Percentiles rank a stretch among this genome's conserved stretches.
Evolutionary conservation across 805 yeast genomes (phyloP).

Genomic region (Cyberlindnera maritima): DNA sequence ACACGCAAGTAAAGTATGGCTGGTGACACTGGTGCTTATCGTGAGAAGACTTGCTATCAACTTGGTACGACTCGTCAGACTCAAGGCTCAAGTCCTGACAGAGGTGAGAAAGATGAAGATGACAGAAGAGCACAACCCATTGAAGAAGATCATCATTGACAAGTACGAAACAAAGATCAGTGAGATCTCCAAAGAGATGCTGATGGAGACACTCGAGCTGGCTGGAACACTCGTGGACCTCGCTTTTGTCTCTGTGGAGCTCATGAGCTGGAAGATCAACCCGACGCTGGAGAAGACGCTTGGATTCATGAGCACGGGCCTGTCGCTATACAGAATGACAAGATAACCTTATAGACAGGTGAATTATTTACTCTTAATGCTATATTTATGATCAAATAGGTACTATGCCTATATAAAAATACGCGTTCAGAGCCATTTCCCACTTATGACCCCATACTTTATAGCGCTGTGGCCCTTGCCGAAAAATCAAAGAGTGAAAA

Average conservation of each 20-base stretch:
- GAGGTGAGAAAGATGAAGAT: constrained; percentile 13
- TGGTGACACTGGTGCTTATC: constrained; percentile 17
- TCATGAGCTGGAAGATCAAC: constrained; percentile 16
- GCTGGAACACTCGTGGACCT: constrained; percentile 21
- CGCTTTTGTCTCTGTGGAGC: constrained; percentile 19
- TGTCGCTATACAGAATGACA: constrained; percentile 20
- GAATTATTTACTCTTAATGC: too few species aligned
- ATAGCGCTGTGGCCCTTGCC: background rate
- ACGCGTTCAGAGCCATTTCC: too few species aligned
- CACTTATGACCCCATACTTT: background rate
- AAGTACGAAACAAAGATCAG: constrained; percentile 14
- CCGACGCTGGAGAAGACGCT: constrained; percentile 16
- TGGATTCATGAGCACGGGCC: constrained; percentile 14
- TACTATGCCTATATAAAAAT: too few species aligned
- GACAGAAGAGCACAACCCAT: constrained; percentile 1
- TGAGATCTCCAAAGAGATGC: constrained; percentile 14
- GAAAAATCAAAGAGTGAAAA: constrained; percentile 4
- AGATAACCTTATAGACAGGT: too few species aligned
- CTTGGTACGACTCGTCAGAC: constrained; percentile 6
- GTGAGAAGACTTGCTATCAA: constrained; percentile 9
- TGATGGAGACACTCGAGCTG: constrained; percentile 10
- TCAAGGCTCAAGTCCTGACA: constrained; percentile 6
- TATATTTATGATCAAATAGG: too few species aligned
- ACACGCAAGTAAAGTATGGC: constrained; percentile 21
- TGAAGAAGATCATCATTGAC: constrained; percentile 12